Evolutionary conservation across 768 basidiomycete species (phyloP).

Genomic region (Lactarius tabidus): DNA sequence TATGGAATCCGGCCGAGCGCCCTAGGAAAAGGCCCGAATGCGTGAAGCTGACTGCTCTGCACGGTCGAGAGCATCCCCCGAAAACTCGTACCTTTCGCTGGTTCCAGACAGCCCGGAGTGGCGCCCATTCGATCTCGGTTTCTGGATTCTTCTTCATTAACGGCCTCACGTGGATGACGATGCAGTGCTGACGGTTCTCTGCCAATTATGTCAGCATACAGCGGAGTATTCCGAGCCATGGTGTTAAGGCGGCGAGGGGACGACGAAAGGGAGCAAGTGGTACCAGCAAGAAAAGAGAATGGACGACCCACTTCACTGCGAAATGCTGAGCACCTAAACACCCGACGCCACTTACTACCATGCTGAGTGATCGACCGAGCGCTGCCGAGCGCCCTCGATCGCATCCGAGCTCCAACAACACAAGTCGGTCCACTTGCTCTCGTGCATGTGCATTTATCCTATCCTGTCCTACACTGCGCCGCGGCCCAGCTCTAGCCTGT

Average conservation of each 20-base stretch:
- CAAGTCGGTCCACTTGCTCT: background rate
- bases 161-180: background rate
- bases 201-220: background rate
- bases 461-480: background rate
- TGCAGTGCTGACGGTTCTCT: background rate
- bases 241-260: background rate
- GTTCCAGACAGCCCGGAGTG: background rate
- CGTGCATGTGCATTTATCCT: background rate
- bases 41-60: background rate
- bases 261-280: background rate
- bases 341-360: background rate
- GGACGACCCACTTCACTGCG: background rate
- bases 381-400: background rate
- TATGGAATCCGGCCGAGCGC: background rate
- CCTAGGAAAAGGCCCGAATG: background rate
- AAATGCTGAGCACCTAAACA: background rate
- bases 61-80: background rate
- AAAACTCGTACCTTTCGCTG: background rate
- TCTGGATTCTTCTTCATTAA: background rate
- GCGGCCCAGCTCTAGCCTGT: too few relatives aligned
- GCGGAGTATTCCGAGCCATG: background rate
- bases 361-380: background rate
- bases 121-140: background rate
- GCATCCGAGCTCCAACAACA: background rate
- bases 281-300: background rate